A percentile compares a stretch with the other conserved stretches of the same genome.
Evolutionary conservation across 2,329 filamentous ascomycete species (phyloP).

Genomic region (Xylaria polymorpha): DNA sequence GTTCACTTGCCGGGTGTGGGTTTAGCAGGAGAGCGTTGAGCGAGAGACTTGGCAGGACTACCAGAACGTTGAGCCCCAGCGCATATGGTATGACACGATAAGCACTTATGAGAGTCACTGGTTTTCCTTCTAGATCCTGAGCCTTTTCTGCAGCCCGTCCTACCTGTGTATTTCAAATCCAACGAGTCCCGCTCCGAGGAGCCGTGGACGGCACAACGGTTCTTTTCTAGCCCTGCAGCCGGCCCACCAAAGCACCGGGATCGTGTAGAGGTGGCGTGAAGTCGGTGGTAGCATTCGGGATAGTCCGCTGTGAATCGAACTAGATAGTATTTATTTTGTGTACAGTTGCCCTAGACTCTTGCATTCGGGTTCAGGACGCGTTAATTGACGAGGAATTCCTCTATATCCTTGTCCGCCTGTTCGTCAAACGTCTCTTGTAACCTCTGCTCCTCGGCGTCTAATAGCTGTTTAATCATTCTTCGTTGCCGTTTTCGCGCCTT

Average conservation of each 20-base stretch:
- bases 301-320: constrained; percentile 17
- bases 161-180: constrained; percentile 6
- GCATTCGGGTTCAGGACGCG: not conserved
- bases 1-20: constrained; percentile 17
- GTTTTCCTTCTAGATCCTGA: not conserved
- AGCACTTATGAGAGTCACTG: constrained; percentile 4
- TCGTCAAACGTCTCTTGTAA: constrained; percentile 67
- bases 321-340: constrained; percentile 21
- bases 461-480: constrained; percentile 71
- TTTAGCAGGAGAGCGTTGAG: not conserved
- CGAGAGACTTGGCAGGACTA: constrained; percentile 9
- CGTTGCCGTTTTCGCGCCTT: constrained; percentile 77
- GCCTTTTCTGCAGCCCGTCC: constrained; percentile 15
- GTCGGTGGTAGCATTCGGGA: not conserved
- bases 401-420: constrained; percentile 79
- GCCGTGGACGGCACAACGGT: not conserved
- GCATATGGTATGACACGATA: constrained; percentile 8
- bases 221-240: constrained; percentile 14
- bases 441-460: constrained; percentile 71
- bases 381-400: constrained; percentile 68
- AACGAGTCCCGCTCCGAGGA: not conserved
- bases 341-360: constrained; percentile 20
- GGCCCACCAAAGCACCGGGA: constrained; percentile 10
- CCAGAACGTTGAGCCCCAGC: not conserved
- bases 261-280: constrained; percentile 1